Evolutionary conservation across 148 eudicot species (phyloP).

Genomic region (Chenopodium album): DNA sequence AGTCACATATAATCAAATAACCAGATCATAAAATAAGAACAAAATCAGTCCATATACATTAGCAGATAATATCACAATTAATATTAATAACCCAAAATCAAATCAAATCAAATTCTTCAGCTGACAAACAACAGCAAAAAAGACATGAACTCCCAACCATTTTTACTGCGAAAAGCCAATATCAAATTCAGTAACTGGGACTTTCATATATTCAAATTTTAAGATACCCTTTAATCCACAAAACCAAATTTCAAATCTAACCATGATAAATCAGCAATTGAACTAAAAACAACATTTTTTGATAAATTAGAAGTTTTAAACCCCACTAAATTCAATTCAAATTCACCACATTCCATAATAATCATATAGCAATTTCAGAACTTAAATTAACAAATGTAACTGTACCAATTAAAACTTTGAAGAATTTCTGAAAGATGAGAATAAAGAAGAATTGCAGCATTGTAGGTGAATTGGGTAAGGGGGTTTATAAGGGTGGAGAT

Average conservation of each 20-base stretch:
- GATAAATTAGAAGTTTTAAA: neutral
- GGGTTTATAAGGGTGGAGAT: constrained; percentile 16
- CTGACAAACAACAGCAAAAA: too few relatives aligned
- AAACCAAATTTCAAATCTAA: neutral
- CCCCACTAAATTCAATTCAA: neutral
- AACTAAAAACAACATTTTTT: neutral
- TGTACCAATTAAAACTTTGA: neutral
- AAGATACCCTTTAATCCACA: neutral
- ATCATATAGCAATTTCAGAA: neutral
- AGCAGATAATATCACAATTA: too few relatives aligned
- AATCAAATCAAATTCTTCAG: too few relatives aligned
- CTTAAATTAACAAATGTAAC: neutral
- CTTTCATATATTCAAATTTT: neutral
- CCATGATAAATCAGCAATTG: neutral
- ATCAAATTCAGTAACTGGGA: neutral
- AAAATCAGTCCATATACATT: too few relatives aligned
- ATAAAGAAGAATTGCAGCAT: constrained; percentile 10
- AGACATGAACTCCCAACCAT: too few relatives aligned
- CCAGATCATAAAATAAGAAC: too few relatives aligned
- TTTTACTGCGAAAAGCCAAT: neutral
- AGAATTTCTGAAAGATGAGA: constrained; percentile 2
- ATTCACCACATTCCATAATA: neutral
- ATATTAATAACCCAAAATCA: too few relatives aligned
- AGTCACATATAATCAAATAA: neutral
- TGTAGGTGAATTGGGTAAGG: neutral